A percentile compares a stretch with the other conserved stretches of the same genome.
These are phyloP conservation scores for Astraeus odoratus DNA, from an alignment of 768 basidiomycete species.

Conservation along the genomic window DNA sequence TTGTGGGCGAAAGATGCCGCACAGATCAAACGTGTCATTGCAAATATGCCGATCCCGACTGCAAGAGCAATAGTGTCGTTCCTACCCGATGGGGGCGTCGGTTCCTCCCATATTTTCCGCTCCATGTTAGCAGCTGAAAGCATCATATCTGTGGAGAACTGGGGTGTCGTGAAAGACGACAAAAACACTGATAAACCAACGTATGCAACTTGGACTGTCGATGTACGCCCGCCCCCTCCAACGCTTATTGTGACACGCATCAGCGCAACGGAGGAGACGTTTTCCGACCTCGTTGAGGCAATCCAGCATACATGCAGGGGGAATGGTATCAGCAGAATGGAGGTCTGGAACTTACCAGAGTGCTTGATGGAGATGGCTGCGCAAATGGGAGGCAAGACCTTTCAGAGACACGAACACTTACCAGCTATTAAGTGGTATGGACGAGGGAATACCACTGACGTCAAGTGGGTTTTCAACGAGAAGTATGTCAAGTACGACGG, in stretches of 20 bases:
- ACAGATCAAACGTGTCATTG: constrained; percentile 29
- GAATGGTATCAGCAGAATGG: constrained; percentile 32
- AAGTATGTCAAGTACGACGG: constrained; percentile 24
- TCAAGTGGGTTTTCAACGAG: constrained; percentile 46
- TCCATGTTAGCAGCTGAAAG: constrained; percentile 14
- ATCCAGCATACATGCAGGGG: constrained; percentile 31
- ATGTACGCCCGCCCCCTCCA: constrained; percentile 23
- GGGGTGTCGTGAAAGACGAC: constrained; percentile 14
- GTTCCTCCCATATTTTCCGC: constrained; percentile 35
- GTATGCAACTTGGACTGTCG: constrained; percentile 42
- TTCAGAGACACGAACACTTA: constrained; percentile 33
- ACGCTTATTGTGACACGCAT: constrained; percentile 42
- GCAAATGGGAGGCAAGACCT: constrained; percentile 26
- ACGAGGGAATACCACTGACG: constrained; percentile 20
- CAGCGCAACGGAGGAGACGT: constrained; percentile 21
- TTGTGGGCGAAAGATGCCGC: constrained; percentile 37
- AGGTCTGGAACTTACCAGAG: constrained; percentile 40
- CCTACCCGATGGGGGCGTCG: constrained; percentile 42
- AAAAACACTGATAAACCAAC: constrained; percentile 3
- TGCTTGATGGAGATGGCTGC: constrained; percentile 24
- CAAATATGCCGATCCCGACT: constrained; percentile 5
- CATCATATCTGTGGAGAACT: constrained; percentile 12
- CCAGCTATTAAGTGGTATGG: constrained; percentile 48
- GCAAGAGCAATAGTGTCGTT: constrained; percentile 26
- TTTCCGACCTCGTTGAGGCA: constrained; percentile 29